Evolutionary conservation across 2,329 filamentous ascomycete genomes (phyloP).

Genomic region (Setomelanomma holmii): DNA sequence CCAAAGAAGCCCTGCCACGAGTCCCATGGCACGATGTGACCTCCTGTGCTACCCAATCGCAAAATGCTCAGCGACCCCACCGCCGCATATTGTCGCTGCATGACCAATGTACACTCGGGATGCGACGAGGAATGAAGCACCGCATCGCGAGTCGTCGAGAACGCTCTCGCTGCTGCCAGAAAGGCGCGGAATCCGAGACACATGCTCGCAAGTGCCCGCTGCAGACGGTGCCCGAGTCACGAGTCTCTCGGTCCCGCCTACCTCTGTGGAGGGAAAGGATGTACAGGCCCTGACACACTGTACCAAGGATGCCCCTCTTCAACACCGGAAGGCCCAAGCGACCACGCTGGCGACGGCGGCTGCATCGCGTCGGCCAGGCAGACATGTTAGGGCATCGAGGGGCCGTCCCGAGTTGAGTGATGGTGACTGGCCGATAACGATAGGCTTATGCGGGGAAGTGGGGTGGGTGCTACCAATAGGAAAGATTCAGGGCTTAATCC

Average conservation of each 20-base stretch:
- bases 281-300: neutral
- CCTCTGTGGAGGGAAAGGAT: neutral
- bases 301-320: neutral
- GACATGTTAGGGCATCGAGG: neutral
- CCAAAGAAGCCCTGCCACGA: conserved; percentile 12
- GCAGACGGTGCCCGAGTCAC: conserved; percentile 5
- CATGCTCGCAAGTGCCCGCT: conserved; percentile 1
- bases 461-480: conserved; percentile 24
- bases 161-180: conserved; percentile 9
- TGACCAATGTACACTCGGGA: conserved; percentile 25
- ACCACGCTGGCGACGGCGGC: neutral
- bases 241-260: neutral
- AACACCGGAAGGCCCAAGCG: neutral
- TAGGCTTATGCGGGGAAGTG: conserved; percentile 37
- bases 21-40: conserved; percentile 20
- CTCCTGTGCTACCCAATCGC: conserved; percentile 25
- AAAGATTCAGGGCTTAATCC: neutral
- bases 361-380: neutral
- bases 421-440: conserved; percentile 35
- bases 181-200: conserved; percentile 8
- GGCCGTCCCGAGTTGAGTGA: conserved; percentile 33
- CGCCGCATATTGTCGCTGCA: conserved; percentile 26
- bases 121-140: conserved; percentile 24
- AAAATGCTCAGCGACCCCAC: conserved; percentile 25
- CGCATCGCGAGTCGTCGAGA: conserved; percentile 11